Percentiles rank a stretch among this genome's conserved stretches.
Conservation (phyloP, 129 eudicot genomes). For the Silybum marianum region DNA sequence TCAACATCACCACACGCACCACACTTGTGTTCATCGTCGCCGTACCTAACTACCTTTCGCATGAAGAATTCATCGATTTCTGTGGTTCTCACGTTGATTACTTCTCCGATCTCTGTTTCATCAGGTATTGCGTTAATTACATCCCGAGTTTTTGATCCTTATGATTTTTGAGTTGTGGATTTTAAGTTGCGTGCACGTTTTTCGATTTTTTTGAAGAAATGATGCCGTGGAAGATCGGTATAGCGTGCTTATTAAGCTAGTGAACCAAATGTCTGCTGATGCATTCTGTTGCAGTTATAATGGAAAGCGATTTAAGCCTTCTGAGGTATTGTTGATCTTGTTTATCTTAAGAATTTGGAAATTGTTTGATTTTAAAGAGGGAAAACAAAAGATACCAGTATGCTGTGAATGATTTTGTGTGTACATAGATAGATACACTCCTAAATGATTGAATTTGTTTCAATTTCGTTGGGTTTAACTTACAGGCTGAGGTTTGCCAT, state of each 20-base stretch:
- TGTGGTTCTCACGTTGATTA: slow-evolving; percentile 61
- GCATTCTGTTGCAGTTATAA: slow-evolving; percentile 72
- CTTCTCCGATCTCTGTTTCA: slow-evolving; percentile 61
- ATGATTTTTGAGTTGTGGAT: background rate
- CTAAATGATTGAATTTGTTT: slow-evolving; percentile 3
- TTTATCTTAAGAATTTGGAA: background rate
- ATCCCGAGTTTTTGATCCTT: background rate
- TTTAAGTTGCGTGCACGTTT: background rate
- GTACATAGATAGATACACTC: background rate
- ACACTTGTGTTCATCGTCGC: slow-evolving; percentile 68
- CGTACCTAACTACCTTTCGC: slow-evolving; percentile 75
- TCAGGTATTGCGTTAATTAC: slow-evolving; percentile 46
- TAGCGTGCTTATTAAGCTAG: slow-evolving; percentile 72
- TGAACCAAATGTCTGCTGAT: slow-evolving; percentile 62
- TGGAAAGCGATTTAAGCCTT: slow-evolving; percentile 79
- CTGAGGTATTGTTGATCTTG: slow-evolving; percentile 57
- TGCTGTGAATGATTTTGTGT: background rate
- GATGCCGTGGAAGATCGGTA: slow-evolving; percentile 93
- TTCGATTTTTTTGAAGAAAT: slow-evolving; percentile 45
- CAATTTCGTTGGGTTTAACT: slow-evolving; percentile 11
- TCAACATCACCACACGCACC: slow-evolving; percentile 51
- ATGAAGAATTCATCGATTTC: slow-evolving; percentile 67
- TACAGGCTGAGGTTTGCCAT: slow-evolving; percentile 89
- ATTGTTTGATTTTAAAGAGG: background rate
- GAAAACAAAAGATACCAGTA: background rate